Percentiles rank a stretch among this genome's conserved stretches.
Evolutionary conservation across 768 basidiomycete genomes (phyloP).

Genomic region (Phylloporus rhodoxanthus): DNA sequence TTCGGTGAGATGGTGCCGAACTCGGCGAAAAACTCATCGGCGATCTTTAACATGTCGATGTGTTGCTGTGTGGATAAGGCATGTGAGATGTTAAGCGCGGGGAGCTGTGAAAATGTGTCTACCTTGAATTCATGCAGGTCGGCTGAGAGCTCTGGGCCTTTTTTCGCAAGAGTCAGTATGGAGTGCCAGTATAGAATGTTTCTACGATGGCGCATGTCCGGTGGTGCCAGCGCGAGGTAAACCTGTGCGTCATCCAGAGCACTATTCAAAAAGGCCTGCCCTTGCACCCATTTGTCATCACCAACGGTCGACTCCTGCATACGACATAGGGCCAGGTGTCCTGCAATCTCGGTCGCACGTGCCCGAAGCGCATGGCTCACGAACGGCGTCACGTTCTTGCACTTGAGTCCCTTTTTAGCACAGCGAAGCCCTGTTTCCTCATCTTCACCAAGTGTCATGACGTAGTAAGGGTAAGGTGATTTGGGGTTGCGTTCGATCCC

Average conservation of each 20-base stretch:
- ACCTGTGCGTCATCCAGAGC: slow-evolving; percentile 56
- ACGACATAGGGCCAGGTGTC: slow-evolving; percentile 44
- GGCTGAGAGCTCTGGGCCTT: slow-evolving; percentile 43
- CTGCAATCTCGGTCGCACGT: slow-evolving; percentile 55
- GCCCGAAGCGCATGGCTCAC: slow-evolving; percentile 53
- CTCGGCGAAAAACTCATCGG: slow-evolving; percentile 47
- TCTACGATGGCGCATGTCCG: slow-evolving; percentile 57
- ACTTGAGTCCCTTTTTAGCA: slow-evolving; percentile 62
- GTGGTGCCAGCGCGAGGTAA: slow-evolving; percentile 52
- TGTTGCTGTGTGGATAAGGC: slow-evolving; percentile 26
- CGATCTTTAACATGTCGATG: slow-evolving; percentile 38
- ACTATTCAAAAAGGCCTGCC: slow-evolving; percentile 53
- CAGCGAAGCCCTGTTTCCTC: slow-evolving; percentile 50
- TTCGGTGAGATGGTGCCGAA: slow-evolving; percentile 43
- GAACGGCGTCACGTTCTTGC: slow-evolving; percentile 49
- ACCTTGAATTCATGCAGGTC: slow-evolving; percentile 46
- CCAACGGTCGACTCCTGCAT: slow-evolving; percentile 40
- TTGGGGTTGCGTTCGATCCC: slow-evolving; percentile 50
- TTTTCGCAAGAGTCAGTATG: slow-evolving; percentile 44
- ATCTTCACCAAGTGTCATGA: slow-evolving; percentile 45
- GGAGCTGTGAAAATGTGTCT: neutral
- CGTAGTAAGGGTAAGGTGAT: slow-evolving; percentile 61
- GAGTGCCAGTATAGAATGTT: slow-evolving; percentile 56
- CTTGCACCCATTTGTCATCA: slow-evolving; percentile 51
- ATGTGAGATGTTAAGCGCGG: neutral